Conservation (phyloP, 2,329 filamentous ascomycete species). For the Claviceps quebecensis region DNA sequence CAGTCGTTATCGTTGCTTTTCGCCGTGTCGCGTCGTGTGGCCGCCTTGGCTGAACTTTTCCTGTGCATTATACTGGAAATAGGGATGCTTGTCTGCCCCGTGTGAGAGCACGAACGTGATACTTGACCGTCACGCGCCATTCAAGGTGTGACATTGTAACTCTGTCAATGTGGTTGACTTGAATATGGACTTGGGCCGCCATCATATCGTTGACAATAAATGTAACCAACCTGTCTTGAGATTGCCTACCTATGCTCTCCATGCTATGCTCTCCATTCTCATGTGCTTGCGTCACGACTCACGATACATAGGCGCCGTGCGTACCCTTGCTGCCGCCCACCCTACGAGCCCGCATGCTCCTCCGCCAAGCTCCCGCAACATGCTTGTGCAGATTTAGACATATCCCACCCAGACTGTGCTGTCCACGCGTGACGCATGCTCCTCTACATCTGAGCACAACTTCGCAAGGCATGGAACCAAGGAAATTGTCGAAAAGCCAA, state of each 20-base stretch:
- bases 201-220: neutral
- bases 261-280: neutral
- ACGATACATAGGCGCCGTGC: neutral
- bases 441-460: neutral
- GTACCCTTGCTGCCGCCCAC: neutral
- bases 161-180: neutral
- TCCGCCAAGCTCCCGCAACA: neutral
- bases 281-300: constrained; percentile 1
- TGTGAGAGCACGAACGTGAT: neutral
- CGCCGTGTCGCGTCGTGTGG: neutral
- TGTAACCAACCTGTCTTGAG: neutral
- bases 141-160: neutral
- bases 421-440: neutral
- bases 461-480: too few species aligned
- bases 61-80: neutral
- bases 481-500: neutral
- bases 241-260: neutral
- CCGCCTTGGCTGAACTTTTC: too few species aligned
- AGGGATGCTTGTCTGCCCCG: neutral
- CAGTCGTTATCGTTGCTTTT: neutral
- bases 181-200: neutral
- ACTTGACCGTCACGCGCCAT: neutral
- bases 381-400: neutral
- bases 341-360: neutral
- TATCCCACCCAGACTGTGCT: neutral